Percentiles rank a stretch among this genome's conserved stretches.
Evolutionary conservation across 2,329 filamentous ascomycete species (phyloP).

Genomic region (Pseudogymnoascus sp.): DNA sequence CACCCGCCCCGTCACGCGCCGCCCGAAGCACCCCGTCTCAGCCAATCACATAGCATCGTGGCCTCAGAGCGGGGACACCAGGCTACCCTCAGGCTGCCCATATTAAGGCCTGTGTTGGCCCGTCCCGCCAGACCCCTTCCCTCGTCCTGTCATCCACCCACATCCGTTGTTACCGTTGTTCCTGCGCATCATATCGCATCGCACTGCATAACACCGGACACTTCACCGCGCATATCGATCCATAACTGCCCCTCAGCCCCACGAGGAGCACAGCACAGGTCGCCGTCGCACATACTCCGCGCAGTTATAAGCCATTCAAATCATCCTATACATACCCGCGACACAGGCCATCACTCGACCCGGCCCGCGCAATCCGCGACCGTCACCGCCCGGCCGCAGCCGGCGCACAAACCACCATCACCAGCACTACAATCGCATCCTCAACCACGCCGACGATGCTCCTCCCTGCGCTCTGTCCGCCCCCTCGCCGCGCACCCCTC

Average conservation of each 20-base stretch:
- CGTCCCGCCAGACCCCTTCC: constrained; percentile 7
- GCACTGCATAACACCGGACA: constrained; percentile 3
- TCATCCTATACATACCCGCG: neutral
- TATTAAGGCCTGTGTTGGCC: constrained; percentile 7
- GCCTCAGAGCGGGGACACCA: neutral
- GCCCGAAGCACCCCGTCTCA: neutral
- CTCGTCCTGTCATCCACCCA: constrained; percentile 7
- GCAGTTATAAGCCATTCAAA: neutral
- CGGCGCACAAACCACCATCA: neutral
- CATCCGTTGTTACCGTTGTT: constrained; percentile 1
- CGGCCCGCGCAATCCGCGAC: neutral
- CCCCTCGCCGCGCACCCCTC: neutral
- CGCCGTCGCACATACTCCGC: neutral
- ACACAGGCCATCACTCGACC: neutral
- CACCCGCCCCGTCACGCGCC: neutral
- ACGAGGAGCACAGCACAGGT: neutral
- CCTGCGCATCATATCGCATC: constrained; percentile 8
- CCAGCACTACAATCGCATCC: neutral
- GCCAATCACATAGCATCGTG: constrained; percentile 3
- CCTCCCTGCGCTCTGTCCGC: neutral
- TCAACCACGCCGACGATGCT: neutral
- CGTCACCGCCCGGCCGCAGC: neutral
- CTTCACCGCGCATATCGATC: neutral
- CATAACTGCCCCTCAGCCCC: neutral
- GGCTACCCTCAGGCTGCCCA: constrained; percentile 4